Evolutionary conservation across 2,329 filamentous ascomycete genomes (phyloP).

Genomic region (Saccharata proteae): DNA sequence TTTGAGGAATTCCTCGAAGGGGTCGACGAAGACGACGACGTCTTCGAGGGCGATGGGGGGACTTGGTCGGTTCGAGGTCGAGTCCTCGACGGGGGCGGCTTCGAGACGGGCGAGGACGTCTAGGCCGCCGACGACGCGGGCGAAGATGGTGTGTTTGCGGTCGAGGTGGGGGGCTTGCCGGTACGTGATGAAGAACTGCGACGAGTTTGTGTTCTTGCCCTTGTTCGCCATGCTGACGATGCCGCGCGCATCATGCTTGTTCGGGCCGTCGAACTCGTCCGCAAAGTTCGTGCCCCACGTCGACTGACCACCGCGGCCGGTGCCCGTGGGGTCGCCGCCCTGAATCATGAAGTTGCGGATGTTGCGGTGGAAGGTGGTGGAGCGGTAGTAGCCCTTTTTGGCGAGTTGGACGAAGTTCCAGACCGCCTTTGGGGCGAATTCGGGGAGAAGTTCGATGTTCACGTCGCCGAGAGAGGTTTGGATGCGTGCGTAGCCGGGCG

Average conservation of each 20-base stretch:
- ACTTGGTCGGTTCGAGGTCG: constrained; percentile 4
- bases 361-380: constrained; percentile 79
- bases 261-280: constrained; percentile 83
- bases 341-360: constrained; percentile 98
- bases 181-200: constrained; percentile 92
- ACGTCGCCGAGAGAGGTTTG: constrained; percentile 75
- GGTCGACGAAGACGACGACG: constrained; percentile 79
- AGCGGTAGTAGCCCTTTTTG: constrained; percentile 80
- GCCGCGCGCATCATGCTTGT: constrained; percentile 71
- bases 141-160: constrained; percentile 95
- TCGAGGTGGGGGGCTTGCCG: constrained; percentile 75
- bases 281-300: constrained; percentile 92
- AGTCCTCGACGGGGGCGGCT: constrained; percentile 58
- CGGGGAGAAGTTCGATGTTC: constrained; percentile 80
- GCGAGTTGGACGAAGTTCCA: constrained; percentile 92
- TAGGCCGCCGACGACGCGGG: constrained; percentile 64
- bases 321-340: constrained; percentile 86
- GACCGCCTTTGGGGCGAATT: constrained; percentile 82
- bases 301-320: constrained; percentile 76
- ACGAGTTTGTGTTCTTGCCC: constrained; percentile 93
- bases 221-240: constrained; percentile 95
- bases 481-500: constrained; percentile 83
- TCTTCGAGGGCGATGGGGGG: constrained; percentile 61
- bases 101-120: constrained; percentile 67
- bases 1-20: constrained; percentile 85